phyloP scores from a whole-genome alignment of 2,329 filamentous ascomycete species.

The Remersonia thermophila region DNA sequence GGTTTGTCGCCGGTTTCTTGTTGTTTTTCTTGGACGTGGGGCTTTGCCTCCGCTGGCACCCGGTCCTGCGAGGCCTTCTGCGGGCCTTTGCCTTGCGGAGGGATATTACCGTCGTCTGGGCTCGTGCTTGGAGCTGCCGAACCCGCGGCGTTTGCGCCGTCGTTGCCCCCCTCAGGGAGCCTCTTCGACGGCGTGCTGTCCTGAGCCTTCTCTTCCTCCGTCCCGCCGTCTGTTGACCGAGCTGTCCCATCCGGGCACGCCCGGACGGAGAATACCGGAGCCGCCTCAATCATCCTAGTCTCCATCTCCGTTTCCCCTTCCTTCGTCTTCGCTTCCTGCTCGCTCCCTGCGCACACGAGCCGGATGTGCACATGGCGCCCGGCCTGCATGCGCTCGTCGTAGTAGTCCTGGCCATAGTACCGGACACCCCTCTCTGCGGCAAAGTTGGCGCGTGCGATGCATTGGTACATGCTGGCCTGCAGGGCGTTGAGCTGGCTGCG shows the following conservation, averaged over 20 bases:
- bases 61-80: too few species aligned
- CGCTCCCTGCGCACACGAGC: not conserved
- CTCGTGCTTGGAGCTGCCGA: too few species aligned
- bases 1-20: too few species aligned
- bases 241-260: not conserved
- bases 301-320: not conserved
- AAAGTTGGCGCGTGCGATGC: constrained; percentile 66
- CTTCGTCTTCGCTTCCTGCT: not conserved
- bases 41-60: too few species aligned
- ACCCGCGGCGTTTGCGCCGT: not conserved
- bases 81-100: too few species aligned
- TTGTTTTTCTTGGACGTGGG: too few species aligned
- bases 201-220: too few species aligned
- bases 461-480: constrained; percentile 44
- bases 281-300: not conserved
- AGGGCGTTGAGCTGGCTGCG: constrained; percentile 39
- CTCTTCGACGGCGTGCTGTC: not conserved
- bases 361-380: constrained; percentile 29
- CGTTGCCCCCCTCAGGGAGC: not conserved
- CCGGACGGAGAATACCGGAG: constrained; percentile 1
- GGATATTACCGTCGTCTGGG: too few species aligned
- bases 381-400: constrained; percentile 63
- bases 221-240: too few species aligned
- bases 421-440: constrained; percentile 42
- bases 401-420: constrained; percentile 56